Evolutionary conservation across 148 eudicot genomes (phyloP), one percentile per base, ranked within the genome.

Genomic region (Chenopodium quinoa): DNA sequence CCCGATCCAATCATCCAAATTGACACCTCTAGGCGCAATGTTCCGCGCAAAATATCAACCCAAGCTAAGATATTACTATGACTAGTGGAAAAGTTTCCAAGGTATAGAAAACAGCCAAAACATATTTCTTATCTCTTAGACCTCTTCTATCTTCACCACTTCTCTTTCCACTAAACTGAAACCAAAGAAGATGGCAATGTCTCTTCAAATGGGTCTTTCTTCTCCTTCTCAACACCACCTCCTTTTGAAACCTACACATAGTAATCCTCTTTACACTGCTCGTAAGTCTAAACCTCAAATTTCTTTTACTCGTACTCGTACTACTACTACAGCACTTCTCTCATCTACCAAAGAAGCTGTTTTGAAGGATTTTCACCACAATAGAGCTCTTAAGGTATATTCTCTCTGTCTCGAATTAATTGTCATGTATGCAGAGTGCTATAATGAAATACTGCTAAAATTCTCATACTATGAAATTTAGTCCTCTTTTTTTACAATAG

Each of bases 331-430:
- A 84, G 93, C 96, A 81, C 78, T 85, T 77, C 88, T 91, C 50
- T 91, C 95, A 14, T 75, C 86, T 50, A 70, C 89, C 56, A 93
- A 92, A 90, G 92, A 92, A 75, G 74, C 79, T 76, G 93, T 93
- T 73, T 89, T 93, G 82, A 84, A 85, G 77, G 91, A 89, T 70
- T 93, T 93, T 75, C 89, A 70, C 67, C 86, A 89, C 54, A 85
- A 80, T 84, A 84, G 82, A 85, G 96, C 98, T 80, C 93, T 92
- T 81, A 93, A 92, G 91, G 95, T 93, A 71, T 32, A 2, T 3
- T 56, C 6, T n/a, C 64, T 68, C 56, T 23, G 40, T 46, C 22
- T 5, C 22, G 4, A 13, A 16, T 13, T 46, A 58, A 56, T 56
- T 12, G 4, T 56, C 62, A 14, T 56, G 5, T 56, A 52, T 14